A percentile compares a stretch with the other conserved stretches of the same genome.
Conservation (phyloP, 129 eudicot species). For the Flaveria robusta region DNA sequence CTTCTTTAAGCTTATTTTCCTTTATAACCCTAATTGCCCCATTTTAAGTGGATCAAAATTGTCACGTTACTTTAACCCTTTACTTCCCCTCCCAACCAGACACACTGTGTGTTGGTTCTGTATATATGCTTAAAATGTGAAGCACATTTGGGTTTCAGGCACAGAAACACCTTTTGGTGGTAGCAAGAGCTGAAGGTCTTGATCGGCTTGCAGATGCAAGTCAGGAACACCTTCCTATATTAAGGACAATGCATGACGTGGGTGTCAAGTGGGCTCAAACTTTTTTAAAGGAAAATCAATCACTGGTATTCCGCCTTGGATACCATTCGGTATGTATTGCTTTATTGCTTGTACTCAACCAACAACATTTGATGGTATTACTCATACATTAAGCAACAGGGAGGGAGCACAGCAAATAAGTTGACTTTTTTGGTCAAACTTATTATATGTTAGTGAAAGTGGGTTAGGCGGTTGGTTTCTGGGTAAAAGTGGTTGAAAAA, state of each 20-base stretch:
- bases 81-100: neutral
- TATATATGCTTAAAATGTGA: neutral
- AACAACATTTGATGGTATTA: neutral
- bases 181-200: constrained; percentile 75
- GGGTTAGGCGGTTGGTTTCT: neutral
- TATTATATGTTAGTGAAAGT: neutral
- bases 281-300: constrained; percentile 51
- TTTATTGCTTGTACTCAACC: constrained; percentile 14
- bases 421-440: neutral
- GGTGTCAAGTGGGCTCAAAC: constrained; percentile 74
- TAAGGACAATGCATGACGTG: constrained; percentile 67
- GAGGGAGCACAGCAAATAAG: neutral
- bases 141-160: constrained; percentile 52
- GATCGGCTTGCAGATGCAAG: constrained; percentile 64
- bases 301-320: constrained; percentile 83
- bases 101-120: constrained; percentile 4
- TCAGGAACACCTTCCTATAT: constrained; percentile 58
- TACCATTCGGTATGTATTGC: constrained; percentile 74
- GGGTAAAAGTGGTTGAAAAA: neutral
- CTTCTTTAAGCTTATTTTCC: neutral
- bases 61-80: neutral
- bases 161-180: constrained; percentile 65
- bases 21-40: neutral
- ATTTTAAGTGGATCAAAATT: neutral
- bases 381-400: neutral